Conservation (phyloP, 2,329 filamentous ascomycete genomes). For the Talaromyces sp. region DNA sequence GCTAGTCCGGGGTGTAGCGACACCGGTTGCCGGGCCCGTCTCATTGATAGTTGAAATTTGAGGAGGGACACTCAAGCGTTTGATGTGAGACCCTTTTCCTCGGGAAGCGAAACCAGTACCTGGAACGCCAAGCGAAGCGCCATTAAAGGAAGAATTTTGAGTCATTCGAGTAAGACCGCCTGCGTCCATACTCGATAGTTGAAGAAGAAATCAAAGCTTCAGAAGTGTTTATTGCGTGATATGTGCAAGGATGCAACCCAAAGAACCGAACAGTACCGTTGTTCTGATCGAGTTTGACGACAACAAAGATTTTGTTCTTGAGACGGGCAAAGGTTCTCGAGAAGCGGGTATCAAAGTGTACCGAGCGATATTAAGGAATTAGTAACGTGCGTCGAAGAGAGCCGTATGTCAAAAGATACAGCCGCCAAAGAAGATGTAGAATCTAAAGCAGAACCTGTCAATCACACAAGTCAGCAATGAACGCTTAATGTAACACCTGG, state of each 20-base stretch:
- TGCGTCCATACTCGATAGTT: conserved; percentile 65
- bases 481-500: background rate
- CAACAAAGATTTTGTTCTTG: conserved; percentile 4
- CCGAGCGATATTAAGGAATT: conserved; percentile 9
- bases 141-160: conserved; percentile 70
- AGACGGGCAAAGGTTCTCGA: background rate
- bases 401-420: conserved; percentile 3
- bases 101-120: conserved; percentile 79
- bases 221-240: conserved; percentile 22
- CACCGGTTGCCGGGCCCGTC: conserved; percentile 59
- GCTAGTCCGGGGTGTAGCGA: conserved; percentile 83
- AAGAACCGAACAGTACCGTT: conserved; percentile 1
- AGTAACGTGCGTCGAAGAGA: conserved; percentile 2
- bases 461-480: background rate
- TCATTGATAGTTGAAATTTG: conserved; percentile 65
- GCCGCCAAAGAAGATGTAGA: conserved; percentile 7
- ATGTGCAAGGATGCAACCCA: conserved; percentile 17
- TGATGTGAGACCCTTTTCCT: conserved; percentile 77
- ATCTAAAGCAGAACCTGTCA: conserved; percentile 7
- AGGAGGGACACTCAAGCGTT: conserved; percentile 77
- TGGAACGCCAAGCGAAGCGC: conserved; percentile 66
- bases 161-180: conserved; percentile 99
- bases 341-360: conserved; percentile 1
- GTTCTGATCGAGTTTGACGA: conserved; percentile 2
- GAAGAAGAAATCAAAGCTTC: conserved; percentile 21